A percentile compares a stretch with the other conserved stretches of the same genome.
Conservation (phyloP, 2,329 filamentous ascomycete genomes). For the Colletotrichum tropicale region DNA sequence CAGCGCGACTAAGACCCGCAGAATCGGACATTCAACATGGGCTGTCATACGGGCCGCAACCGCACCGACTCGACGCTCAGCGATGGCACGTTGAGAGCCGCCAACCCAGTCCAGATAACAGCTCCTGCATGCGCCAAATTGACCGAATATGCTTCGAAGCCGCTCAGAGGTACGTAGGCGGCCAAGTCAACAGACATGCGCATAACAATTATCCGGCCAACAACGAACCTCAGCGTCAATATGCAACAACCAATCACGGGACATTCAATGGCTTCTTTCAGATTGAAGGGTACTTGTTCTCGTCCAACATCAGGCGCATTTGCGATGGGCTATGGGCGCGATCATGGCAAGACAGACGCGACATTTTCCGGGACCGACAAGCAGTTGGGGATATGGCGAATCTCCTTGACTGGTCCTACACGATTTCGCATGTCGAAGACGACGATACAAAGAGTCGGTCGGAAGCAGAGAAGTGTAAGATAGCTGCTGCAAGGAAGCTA, state of each 20-base stretch:
- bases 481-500: not conserved
- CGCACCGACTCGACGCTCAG: not conserved
- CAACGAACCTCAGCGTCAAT: not conserved
- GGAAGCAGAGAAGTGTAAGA: not conserved
- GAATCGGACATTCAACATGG: not conserved
- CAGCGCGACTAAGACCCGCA: too few species aligned
- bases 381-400: constrained; percentile 31
- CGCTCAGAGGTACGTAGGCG: constrained; percentile 24
- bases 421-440: constrained; percentile 13
- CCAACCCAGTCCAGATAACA: not conserved
- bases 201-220: not conserved
- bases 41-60: not conserved
- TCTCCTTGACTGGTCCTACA: constrained; percentile 33
- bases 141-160: constrained; percentile 27
- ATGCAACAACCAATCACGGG: not conserved
- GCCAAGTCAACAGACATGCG: constrained; percentile 23
- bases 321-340: constrained; percentile 34
- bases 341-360: constrained; percentile 30
- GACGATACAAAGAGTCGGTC: not conserved
- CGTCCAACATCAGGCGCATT: constrained; percentile 33
- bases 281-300: constrained; percentile 23
- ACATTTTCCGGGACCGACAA: constrained; percentile 31
- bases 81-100: not conserved
- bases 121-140: constrained; percentile 6
- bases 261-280: not conserved